These are phyloP conservation scores for Saccharomycopsis hybrid DNA, from an alignment of 1,139 yeast genomes.

Conservation along the genomic window DNA sequence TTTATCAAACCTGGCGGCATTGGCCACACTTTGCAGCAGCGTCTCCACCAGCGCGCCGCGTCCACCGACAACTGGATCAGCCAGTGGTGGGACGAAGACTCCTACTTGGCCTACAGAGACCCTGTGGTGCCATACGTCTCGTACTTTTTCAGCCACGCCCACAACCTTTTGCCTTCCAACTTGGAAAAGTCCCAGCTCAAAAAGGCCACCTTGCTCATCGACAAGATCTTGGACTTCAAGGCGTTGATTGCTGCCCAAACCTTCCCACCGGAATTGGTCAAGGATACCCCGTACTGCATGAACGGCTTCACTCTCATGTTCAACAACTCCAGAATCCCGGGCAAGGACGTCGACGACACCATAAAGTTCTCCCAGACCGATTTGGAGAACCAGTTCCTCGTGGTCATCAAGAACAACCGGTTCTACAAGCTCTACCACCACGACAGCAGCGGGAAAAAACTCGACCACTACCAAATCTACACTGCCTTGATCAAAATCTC, in stretches of 20 bases:
- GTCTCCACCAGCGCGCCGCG: conserved; percentile 53
- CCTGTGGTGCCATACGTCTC: conserved; percentile 93
- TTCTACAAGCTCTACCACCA: conserved; percentile 78
- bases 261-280: conserved; percentile 71
- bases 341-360: conserved; percentile 47
- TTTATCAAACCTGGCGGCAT: conserved; percentile 57
- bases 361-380: conserved; percentile 42
- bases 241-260: conserved; percentile 50
- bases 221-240: conserved; percentile 51
- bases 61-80: conserved; percentile 77
- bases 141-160: conserved; percentile 82
- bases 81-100: conserved; percentile 91
- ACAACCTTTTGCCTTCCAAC: conserved; percentile 41
- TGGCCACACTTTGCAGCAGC: conserved; percentile 63
- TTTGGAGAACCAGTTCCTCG: conserved; percentile 60
- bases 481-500: conserved; percentile 55
- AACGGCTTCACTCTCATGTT: conserved; percentile 89
- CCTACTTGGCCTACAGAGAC: conserved; percentile 85
- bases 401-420: conserved; percentile 70
- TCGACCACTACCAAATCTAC: conserved; percentile 59
- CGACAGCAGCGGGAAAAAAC: conserved; percentile 44
- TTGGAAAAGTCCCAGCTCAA: conserved; percentile 55
- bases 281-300: conserved; percentile 85
- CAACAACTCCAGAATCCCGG: conserved; percentile 80
- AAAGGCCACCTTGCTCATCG: conserved; percentile 63